Base-by-base conservation (phyloP, 495 filamentous ascomycete species). In the Penicillium antarcticum region DNA sequence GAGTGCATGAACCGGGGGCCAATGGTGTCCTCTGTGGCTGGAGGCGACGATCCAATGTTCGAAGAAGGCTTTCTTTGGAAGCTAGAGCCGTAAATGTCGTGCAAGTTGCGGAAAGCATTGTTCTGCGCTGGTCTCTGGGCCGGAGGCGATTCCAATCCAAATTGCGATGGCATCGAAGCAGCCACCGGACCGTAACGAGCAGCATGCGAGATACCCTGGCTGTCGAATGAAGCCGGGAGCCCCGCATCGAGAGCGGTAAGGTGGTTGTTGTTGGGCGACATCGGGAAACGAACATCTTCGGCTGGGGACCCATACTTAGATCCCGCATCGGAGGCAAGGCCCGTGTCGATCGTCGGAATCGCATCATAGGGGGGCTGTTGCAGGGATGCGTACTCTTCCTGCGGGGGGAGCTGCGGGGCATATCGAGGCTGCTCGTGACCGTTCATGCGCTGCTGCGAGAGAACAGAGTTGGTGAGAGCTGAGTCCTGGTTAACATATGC, bases 181-280 rank as follows among this genome's bases (percentile, higher is more conserved):
- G 92, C 92, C 57, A 95, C 90, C 0, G 94, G 90, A 1, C 90
- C 95, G 62, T 91, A 88, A 43, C 91, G 81, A 19, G 94, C 92
- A 46, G 88, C 88, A 61, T 90, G 87, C 5, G 92, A 96, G 16
- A 96, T 89, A 37, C 94, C 94, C 57, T 97, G 91, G 61, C 90
- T 95, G 66, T 97, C 95, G 63, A 98, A 97, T 1, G 94, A 97
- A 10, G 90, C 91, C 8, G 94, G 94, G 19, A 98, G 82, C 2
- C 90, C 90, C 6, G 91, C 95, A 75, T 98, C 94, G 16, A 97
- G 80, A n/a, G 91, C 89, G 38, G 83, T 95, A 36, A 91, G 79
- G 73, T 82, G 68, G 66, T 79, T 18, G 42, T 68, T 60, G 46
- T 60, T 75, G 4, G 92, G 90, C n/a, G 92, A 92, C 51, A 89